Evolutionary conservation across 768 basidiomycete genomes (phyloP).

Genomic region (Cystofilobasidium macerans): DNA sequence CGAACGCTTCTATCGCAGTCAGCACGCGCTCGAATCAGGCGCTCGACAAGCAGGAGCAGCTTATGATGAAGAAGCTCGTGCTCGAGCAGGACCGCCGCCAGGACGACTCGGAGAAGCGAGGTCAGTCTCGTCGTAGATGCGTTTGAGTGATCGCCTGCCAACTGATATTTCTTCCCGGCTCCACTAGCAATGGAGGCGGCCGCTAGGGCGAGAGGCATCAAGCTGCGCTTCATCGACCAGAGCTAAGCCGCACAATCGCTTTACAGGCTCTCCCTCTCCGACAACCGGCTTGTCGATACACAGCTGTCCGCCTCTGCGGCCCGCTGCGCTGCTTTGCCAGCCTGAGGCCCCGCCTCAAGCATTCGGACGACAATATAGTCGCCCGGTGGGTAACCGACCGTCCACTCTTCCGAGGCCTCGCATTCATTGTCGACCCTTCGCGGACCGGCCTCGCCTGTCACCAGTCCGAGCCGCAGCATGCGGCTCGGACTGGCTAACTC

Average conservation of each 20-base stretch:
- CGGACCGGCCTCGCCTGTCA: too few relatives aligned
- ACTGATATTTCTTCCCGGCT: not conserved
- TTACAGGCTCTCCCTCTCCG: too few relatives aligned
- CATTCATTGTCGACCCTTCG: too few relatives aligned
- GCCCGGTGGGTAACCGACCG: too few relatives aligned
- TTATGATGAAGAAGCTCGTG: conserved; percentile 79
- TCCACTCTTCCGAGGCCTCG: too few relatives aligned
- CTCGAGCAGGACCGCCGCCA: conserved; percentile 38
- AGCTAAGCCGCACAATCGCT: not conserved
- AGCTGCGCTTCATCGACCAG: conserved; percentile 13
- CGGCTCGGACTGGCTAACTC: too few relatives aligned
- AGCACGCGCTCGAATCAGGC: conserved; percentile 84
- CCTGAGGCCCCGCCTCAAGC: too few relatives aligned
- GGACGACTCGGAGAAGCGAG: conserved; percentile 32
- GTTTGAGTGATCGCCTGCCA: not conserved
- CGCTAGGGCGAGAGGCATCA: conserved; percentile 17
- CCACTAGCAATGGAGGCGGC: conserved; percentile 6
- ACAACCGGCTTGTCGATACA: too few relatives aligned
- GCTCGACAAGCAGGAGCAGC: conserved; percentile 91
- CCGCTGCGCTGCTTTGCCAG: too few relatives aligned
- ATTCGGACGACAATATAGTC: too few relatives aligned
- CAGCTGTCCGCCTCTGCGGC: too few relatives aligned
- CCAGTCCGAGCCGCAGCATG: too few relatives aligned
- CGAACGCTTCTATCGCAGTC: conserved; percentile 74
- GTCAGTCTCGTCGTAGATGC: not conserved